Evolutionary conservation across 768 basidiomycete species (phyloP).

Genomic region (Peribolospora baueri): DNA sequence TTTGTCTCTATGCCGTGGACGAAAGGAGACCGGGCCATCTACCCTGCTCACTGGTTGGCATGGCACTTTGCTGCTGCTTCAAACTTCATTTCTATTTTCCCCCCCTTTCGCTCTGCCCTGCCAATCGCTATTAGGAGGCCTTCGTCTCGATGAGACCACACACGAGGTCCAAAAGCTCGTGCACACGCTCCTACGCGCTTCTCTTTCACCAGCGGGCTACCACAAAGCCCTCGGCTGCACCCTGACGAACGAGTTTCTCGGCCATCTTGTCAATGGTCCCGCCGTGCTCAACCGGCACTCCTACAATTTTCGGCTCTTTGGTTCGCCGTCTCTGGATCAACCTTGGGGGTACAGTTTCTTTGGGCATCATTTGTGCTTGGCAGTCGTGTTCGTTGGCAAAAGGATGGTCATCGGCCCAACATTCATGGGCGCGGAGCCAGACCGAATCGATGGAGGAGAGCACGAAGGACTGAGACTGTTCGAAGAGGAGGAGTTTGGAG

Average conservation of each 20-base stretch:
- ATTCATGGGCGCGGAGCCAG: constrained; percentile 17
- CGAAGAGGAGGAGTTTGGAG: constrained; percentile 13
- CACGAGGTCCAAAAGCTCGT: constrained; percentile 8
- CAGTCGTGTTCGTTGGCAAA: constrained; percentile 14
- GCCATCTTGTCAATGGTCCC: constrained; percentile 14
- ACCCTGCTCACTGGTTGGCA: too few species aligned
- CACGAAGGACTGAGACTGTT: constrained; percentile 14
- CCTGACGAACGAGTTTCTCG: constrained; percentile 16
- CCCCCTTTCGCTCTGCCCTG: neutral
- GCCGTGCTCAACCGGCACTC: constrained; percentile 14
- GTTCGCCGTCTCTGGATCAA: constrained; percentile 4
- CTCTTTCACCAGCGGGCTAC: constrained; percentile 13
- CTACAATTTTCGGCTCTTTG: constrained; percentile 15
- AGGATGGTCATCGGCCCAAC: constrained; percentile 15
- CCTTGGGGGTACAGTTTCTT: constrained; percentile 17
- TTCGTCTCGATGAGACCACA: constrained; percentile 14
- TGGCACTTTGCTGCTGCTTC: too few species aligned
- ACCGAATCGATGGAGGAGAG: constrained; percentile 14
- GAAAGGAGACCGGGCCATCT: neutral
- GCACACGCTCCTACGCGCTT: constrained; percentile 12
- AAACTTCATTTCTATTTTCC: neutral
- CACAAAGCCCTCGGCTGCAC: constrained; percentile 14
- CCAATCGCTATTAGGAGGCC: constrained; percentile 7
- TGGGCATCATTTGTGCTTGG: constrained; percentile 17
- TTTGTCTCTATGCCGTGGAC: neutral